Evolutionary conservation across 2,329 filamentous ascomycete species (phyloP), one percentile per base, ranked within the genome.

Genomic region (Hortaea werneckii): DNA sequence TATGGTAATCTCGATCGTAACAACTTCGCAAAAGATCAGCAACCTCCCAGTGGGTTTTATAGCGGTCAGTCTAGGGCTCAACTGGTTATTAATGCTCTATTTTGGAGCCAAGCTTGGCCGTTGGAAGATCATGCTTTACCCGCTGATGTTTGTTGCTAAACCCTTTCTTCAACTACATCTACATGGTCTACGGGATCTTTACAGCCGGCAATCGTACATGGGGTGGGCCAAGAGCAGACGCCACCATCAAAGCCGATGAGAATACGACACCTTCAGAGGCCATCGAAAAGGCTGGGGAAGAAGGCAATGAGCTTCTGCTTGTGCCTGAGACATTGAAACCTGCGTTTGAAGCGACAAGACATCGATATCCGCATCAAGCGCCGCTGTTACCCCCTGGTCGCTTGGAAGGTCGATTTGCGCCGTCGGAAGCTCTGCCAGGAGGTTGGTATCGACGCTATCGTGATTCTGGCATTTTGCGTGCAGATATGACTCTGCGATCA

Each of bases 101-200:
- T 95, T 96, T 64, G 90, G 87, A 26, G 77, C 82, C 45, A 88
- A 87, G 66, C 77, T 96, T 41, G 82, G 83, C 50, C 79, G 92
- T 8, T 95, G 83, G 72, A 96, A 98, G 72, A 85, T 94, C 51
- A 90, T 87, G 83, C 73, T 96, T 5, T 96, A 96, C 62, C 90
- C 90, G 0, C 58, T 96, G 51, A 95, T 96, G 88, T 96, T 49
- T 63, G 69, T 95, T 40, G 66, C 95, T 52, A 4, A 96, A 95
- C 61, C 90, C 92, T 0, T 94, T 96, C 62, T 89, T 95, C 75
- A 96, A 96, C 67, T 96, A 90, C 90, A 78, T 87, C 48, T 96
- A 96, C 70, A 95, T 95, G 85, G 84, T 95, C 2, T 95, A 95
- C 64, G 89, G 88, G 39, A 94, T 95, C 56, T 92, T 94, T 66